phyloP scores from a whole-genome alignment of 305 asterid genomes.

The Fraxinus sp. region DNA sequence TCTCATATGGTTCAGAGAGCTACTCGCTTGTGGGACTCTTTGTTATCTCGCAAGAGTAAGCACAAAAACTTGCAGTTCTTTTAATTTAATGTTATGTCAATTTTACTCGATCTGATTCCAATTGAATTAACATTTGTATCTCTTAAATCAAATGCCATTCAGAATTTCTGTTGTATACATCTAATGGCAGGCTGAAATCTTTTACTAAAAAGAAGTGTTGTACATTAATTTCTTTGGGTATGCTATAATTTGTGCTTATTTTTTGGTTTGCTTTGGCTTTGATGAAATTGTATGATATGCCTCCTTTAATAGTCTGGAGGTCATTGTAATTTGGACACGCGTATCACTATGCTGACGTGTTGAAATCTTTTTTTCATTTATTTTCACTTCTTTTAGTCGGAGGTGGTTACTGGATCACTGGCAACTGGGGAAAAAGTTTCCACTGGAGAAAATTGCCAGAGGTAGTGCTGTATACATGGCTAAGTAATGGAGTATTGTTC shows the following conservation, averaged over 20 bases:
- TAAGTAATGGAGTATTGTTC: background rate
- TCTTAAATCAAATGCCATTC: background rate
- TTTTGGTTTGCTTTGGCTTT: conserved; percentile 17
- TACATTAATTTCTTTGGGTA: background rate
- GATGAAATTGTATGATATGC: conserved; percentile 20
- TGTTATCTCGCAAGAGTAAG: conserved; percentile 95
- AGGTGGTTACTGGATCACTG: background rate
- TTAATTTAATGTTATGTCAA: background rate
- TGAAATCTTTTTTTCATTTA: background rate
- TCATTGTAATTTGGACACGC: background rate
- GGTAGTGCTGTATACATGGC: background rate
- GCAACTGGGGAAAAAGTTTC: background rate
- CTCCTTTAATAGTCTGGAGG: conserved; percentile 3
- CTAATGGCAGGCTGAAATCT: background rate
- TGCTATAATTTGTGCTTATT: background rate
- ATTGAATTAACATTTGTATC: conserved; percentile 15
- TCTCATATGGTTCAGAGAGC: conserved; percentile 99
- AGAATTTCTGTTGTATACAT: conserved; percentile 1
- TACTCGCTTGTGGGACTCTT: conserved; percentile 96
- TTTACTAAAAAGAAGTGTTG: background rate
- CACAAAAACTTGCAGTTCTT: conserved; percentile 21
- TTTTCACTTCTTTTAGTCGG: background rate
- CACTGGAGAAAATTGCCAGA: background rate
- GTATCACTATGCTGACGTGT: background rate
- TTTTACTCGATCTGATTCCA: conserved; percentile 8